These are phyloP conservation scores for Mortierella sp. DNA, from an alignment of 371 early-diverging fungal species.

Conservation along the genomic window DNA sequence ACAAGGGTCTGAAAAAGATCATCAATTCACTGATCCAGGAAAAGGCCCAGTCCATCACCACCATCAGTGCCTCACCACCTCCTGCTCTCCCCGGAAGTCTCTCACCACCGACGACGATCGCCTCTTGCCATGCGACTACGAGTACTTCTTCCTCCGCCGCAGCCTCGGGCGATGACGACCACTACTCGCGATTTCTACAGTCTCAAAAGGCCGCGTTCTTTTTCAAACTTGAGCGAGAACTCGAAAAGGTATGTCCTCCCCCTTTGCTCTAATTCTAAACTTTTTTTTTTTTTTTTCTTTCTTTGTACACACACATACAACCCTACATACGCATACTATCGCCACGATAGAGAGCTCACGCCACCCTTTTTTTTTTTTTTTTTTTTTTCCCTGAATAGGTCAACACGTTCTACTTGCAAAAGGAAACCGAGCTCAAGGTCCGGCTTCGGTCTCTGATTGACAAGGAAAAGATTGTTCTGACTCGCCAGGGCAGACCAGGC, in stretches of 20 bases:
- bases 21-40: slow-evolving; percentile 77
- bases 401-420: slow-evolving; percentile 84
- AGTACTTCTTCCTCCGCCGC: slow-evolving; percentile 53
- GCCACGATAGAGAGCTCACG: too few species aligned
- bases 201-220: slow-evolving; percentile 86
- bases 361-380: slow-evolving; percentile 1
- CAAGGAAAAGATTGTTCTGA: slow-evolving; percentile 81
- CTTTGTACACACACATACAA: too few species aligned
- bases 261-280: background rate
- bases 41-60: slow-evolving; percentile 52
- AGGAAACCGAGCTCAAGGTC: slow-evolving; percentile 82
- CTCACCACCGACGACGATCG: slow-evolving; percentile 47
- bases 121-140: too few species aligned
- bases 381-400: slow-evolving; percentile 62
- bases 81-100: slow-evolving; percentile 33
- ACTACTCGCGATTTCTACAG: slow-evolving; percentile 65
- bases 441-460: slow-evolving; percentile 79
- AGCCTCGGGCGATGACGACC: slow-evolving; percentile 55
- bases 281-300: background rate
- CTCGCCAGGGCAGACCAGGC: slow-evolving; percentile 64
- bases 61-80: slow-evolving; percentile 55
- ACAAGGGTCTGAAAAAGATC: slow-evolving; percentile 95
- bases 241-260: slow-evolving; percentile 74
- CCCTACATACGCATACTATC: too few species aligned
- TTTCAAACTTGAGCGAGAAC: slow-evolving; percentile 84